Evolutionary conservation across 306 rosid species (phyloP), one percentile per base, ranked within the genome.

Genomic region (Citrullus colocynthis): DNA sequence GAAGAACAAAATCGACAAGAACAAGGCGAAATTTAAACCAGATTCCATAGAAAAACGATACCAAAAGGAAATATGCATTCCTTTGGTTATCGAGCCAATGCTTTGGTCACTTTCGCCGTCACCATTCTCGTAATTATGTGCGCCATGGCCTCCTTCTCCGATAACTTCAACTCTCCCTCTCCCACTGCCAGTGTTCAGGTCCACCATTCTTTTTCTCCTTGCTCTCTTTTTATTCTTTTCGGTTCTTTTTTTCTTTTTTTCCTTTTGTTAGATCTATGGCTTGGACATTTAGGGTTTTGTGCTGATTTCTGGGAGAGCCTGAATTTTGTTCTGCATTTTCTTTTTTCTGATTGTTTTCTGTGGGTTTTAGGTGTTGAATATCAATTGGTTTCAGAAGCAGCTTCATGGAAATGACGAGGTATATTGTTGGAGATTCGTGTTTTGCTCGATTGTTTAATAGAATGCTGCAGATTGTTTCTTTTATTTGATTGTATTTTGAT

Each of bases 381-480:
- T 88, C 48, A 88, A 90, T 60, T 83, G 90, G 93, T 88, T 88
- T 57, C 90, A 84, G 86, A 90, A 90, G 88, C 96, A 90, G 80
- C 91, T 91, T 17, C 82, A 87, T 62, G 91, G 93, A 52, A 87
- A 90, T 30, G 93, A 90, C 72, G 96, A 88, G 93, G 96, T 90
- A 76, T 36, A 79, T n/a, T 51, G 52, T 17, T 2, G 59, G 45
- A 30, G 24, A 42, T 42, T 49, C 66, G 6, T 39, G 1, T 60
- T 74, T 18, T 0, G 11, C 30, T 41, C 55, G 45, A 24, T 56
- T 58, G 11, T 30, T 12, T 6, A 34, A 36, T 16, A 36, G 21
- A 64, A 64, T 64, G 71, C 14, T 41, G 59, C 37, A 21, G 18
- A 17, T 55, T 54, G 49, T 16, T 74, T 52, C 30, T 75, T 34